Evolutionary conservation across 2,329 filamentous ascomycete species (phyloP), one percentile per base, ranked within the genome.

Genomic region (Hymenoscyphus fraxineus): DNA sequence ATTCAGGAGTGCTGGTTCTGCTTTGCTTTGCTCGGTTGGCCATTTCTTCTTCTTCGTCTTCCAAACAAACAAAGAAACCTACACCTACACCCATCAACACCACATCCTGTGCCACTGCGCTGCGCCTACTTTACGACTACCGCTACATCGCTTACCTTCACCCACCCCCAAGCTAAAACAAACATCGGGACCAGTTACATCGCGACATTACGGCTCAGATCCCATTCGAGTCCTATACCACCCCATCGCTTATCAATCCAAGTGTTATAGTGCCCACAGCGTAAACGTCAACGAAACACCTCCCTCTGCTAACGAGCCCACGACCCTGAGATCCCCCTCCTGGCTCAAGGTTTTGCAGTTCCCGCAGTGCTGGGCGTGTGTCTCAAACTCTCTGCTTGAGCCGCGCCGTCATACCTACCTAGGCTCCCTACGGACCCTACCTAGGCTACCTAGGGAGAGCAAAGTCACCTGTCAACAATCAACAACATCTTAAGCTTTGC

Each of bases 401-500:
- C 44, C 44, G 44, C 44, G 44, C 44, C 55, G 55, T 57, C 55
- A 57, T 57, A 51, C 22, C n/a, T n/a, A n/a, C n/a, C n/a, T n/a
- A n/a, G n/a, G n/a, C n/a, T n/a, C n/a, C n/a, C n/a, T n/a, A n/a
- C n/a, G n/a, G n/a, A n/a, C n/a, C n/a, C n/a, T n/a, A n/a, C n/a
- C n/a, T n/a, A n/a, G n/a, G n/a, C n/a, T n/a, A n/a, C n/a, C 35
- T 6, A 35, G 6, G 4, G 35, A 35, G 35, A 27, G 59, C 60
- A 57, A 44, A 61, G 56, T 64, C 65, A 64, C 65, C 63, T 68
- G 64, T 66, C 64, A 68, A 56, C 62, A 16, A 58, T 66, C 64
- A 68, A 56, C 62, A 16, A 58, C 12, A 54, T 58, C 51, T 64
- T 58, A 68, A 64, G 64, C 62, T 70, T 65, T 65, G 58, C 58